A percentile compares a stretch with the other conserved stretches of the same genome.
These are phyloP conservation scores for Dalechampia spathulata DNA, from an alignment of 441 rosid genomes.

Conservation along the genomic window DNA sequence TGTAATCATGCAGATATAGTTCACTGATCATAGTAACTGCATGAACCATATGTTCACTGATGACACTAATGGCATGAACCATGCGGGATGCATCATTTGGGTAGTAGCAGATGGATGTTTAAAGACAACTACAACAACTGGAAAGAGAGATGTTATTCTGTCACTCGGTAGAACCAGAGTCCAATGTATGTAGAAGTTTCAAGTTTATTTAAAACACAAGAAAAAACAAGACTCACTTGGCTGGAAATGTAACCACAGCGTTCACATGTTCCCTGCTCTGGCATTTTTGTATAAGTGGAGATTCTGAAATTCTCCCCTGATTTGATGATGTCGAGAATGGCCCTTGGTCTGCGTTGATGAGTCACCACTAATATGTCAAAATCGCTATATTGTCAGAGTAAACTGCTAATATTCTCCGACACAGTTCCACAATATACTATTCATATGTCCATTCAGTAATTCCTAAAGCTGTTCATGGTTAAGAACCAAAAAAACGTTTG, in stretches of 20 bases:
- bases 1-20: background rate
- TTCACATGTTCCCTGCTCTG: conserved; percentile 94
- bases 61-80: too few species aligned
- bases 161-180: too few species aligned
- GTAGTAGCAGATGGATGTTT: background rate
- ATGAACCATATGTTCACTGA: background rate
- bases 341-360: conserved; percentile 59
- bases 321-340: conserved; percentile 74
- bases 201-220: background rate
- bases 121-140: background rate
- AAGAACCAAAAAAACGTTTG: background rate
- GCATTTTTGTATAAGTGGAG: conserved; percentile 76
- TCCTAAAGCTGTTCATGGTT: background rate
- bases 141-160: background rate
- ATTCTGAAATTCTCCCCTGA: conserved; percentile 92
- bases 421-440: too few species aligned
- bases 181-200: too few species aligned
- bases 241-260: conserved; percentile 96
- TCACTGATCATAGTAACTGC: background rate
- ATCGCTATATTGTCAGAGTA: background rate
- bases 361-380: background rate
- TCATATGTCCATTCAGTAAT: too few species aligned
- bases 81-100: background rate
- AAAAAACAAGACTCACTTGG: conserved; percentile 51
- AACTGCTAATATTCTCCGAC: background rate